Percentiles rank a stretch among this genome's conserved stretches.
These are phyloP conservation scores for Lentinula guzmanii DNA, from an alignment of 768 basidiomycete species.

Conservation along the genomic window DNA sequence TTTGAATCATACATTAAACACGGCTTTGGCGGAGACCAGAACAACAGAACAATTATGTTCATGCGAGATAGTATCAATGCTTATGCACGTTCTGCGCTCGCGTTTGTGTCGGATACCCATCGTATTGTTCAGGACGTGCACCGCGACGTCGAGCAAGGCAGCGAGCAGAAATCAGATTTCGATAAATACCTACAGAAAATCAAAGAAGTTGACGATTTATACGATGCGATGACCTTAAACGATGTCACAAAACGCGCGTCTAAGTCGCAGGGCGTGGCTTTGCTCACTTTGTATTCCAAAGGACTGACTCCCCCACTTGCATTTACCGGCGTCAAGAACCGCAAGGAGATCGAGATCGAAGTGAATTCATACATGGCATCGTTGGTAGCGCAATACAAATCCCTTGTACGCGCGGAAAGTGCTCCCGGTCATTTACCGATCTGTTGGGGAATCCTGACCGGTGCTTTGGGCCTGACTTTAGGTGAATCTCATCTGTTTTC, in stretches of 20 bases:
- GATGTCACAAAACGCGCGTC: conserved; percentile 86
- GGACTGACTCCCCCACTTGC: conserved; percentile 50
- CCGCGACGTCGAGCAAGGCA: not conserved
- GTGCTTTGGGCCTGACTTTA: conserved; percentile 64
- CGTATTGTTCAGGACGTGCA: conserved; percentile 20
- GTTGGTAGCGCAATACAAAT: conserved; percentile 67
- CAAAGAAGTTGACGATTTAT: conserved; percentile 60
- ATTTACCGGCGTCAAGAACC: conserved; percentile 16
- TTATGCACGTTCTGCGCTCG: conserved; percentile 71
- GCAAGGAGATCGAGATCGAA: not conserved
- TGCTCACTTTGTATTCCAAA: conserved; percentile 82
- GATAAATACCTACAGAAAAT: conserved; percentile 36
- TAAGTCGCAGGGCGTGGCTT: conserved; percentile 85
- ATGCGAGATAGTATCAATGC: conserved; percentile 67
- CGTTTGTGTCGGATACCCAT: conserved; percentile 77
- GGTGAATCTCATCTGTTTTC: conserved; percentile 33
- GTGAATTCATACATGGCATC: conserved; percentile 16
- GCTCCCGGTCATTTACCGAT: conserved; percentile 80
- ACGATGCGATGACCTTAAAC: conserved; percentile 85
- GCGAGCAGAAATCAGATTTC: conserved; percentile 9
- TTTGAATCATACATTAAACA: conserved; percentile 88
- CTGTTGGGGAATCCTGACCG: conserved; percentile 87
- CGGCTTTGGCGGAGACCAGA: conserved; percentile 47
- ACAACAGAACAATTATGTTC: conserved; percentile 48
- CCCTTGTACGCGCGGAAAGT: conserved; percentile 55